Base-by-base conservation (phyloP, 257 asterid genomes). In the Capsicum chinense region DNA sequence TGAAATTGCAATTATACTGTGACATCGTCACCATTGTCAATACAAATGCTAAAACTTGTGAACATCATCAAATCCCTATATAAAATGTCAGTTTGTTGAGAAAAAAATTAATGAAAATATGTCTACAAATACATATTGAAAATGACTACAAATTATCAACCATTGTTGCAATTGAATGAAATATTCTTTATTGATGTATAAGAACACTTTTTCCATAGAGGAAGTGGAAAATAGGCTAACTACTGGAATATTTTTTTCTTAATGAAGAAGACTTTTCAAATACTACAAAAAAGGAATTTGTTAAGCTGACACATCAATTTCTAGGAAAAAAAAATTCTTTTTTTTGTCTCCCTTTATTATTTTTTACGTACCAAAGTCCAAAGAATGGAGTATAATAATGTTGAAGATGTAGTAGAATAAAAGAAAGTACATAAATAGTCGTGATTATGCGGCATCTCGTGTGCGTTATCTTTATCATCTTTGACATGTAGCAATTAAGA, bases 391-490 rank as follows among this genome's bases (percentile, higher is more conserved):
- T 73, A 73, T 73, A 48, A 50, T 48, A 19, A 73, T 12, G 35
- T 1, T 19, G 44, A 73, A 48, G 44, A 47, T 47, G n/a, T 21
- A 47, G 80, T 73, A 48, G 60, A 73, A 74, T 74, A 12, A 74
- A 74, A 50, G 80, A 2, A 48, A 48, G 62, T 50, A 74, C 13
- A 50, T 21, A 50, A 68, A 50, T 6, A 21, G 81, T 74, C 80
- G 80, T 50, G 15, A 74, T 21, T 74, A 74, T 74, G 81, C 81
- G 62, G 62, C 81, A 74, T 74, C 19, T 74, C 62, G 81, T 50
- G 44, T 21, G 44, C 21, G 47, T 50, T 74, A 74, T 50, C 62
- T 74, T 74, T 7, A 73, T 73, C 60, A 73, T 73, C 60, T 50
- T 50, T 74, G 81, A 74, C 81, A 21, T 19, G 21, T 74, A 74